Conservation (phyloP, 1,139 yeast species). For the Magnusiomyces ingens region DNA sequence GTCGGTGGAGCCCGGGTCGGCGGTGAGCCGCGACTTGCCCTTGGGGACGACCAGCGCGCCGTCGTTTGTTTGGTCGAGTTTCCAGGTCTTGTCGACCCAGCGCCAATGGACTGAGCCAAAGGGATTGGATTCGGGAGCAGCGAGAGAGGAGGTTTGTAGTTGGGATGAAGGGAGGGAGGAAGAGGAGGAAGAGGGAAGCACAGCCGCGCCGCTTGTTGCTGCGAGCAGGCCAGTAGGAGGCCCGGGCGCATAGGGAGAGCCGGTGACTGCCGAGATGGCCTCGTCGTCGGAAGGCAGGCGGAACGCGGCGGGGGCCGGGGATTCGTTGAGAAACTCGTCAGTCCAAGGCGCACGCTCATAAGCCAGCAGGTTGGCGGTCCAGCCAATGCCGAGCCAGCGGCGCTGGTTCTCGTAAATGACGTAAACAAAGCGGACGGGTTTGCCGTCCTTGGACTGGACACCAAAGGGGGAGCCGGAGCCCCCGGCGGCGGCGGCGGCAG, state of each 20-base stretch:
- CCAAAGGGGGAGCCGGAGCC: constrained; percentile 26
- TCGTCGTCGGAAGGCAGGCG: constrained; percentile 70
- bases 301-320: constrained; percentile 68
- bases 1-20: constrained; percentile 72
- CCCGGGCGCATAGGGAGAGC: no score
- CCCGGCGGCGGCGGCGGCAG: constrained; percentile 48
- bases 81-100: constrained; percentile 93
- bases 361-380: constrained; percentile 87
- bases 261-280: constrained; percentile 22
- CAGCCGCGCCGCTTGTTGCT: neutral
- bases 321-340: constrained; percentile 86
- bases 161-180: no score
- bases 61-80: constrained; percentile 80
- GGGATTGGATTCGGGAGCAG: constrained; percentile 24
- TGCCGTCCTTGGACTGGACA: constrained; percentile 49
- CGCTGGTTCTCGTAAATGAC: constrained; percentile 95
- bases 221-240: neutral
- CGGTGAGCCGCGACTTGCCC: constrained; percentile 59
- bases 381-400: constrained; percentile 96
- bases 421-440: constrained; percentile 81
- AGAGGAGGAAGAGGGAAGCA: no score
- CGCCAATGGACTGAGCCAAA: constrained; percentile 62
- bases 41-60: constrained; percentile 43
- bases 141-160: neutral
- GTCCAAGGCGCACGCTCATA: constrained; percentile 97